Conservation (phyloP, 2,329 filamentous ascomycete species). For the Monilinia laxa region DNA sequence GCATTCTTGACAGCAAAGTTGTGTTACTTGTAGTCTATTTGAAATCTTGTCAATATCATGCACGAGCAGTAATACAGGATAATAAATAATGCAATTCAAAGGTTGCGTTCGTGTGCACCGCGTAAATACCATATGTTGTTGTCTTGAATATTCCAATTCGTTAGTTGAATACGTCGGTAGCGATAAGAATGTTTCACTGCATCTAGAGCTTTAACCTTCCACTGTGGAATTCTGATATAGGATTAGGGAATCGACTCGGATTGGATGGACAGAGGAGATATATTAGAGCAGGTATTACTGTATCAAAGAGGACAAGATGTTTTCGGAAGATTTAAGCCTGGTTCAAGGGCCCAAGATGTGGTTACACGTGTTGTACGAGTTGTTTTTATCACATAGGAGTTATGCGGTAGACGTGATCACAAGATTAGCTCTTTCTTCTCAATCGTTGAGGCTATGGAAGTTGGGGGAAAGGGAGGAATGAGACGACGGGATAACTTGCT, state of each 20-base stretch:
- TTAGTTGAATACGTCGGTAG: background rate
- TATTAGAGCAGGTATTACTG: background rate
- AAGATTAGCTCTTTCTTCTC: background rate
- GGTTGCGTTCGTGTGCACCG: background rate
- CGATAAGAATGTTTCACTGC: slow-evolving; percentile 17
- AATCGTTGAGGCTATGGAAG: background rate
- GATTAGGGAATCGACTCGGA: background rate
- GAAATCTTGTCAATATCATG: slow-evolving; percentile 2
- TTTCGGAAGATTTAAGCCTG: slow-evolving; percentile 4
- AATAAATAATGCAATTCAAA: slow-evolving; percentile 7
- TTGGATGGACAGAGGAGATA: background rate
- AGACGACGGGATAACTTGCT: background rate
- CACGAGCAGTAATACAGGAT: background rate
- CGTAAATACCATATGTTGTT: background rate
- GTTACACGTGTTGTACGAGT: background rate
- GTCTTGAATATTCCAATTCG: background rate
- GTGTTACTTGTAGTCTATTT: background rate
- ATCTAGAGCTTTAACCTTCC: slow-evolving; percentile 7
- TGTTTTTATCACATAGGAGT: background rate
- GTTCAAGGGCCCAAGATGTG: background rate
- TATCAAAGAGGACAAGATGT: background rate
- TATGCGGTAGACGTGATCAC: background rate
- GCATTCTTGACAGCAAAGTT: slow-evolving; percentile 1
- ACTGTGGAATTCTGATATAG: background rate
- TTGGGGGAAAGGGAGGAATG: background rate